These are phyloP conservation scores for Dictyostelium capitatum DNA, from an alignment of 78 protist genomes.

Conservation along the genomic window DNA sequence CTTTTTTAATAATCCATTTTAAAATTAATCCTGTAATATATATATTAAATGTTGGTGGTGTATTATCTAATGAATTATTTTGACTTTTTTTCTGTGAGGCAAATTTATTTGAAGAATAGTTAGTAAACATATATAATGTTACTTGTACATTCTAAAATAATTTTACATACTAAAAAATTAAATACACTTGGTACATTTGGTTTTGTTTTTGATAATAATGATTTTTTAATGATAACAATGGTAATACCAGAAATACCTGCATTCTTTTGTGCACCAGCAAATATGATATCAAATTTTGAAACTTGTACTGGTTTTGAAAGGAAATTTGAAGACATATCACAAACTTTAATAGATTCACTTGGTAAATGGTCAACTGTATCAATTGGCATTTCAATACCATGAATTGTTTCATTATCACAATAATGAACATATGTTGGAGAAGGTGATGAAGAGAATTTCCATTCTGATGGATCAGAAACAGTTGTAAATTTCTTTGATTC, in stretches of 20 bases:
- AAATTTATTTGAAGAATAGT: too few species aligned
- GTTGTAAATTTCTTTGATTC: conserved; percentile 24
- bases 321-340: conserved; percentile 97
- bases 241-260: conserved; percentile 96
- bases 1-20: conserved; percentile 88
- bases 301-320: conserved; percentile 90
- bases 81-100: conserved; percentile 55
- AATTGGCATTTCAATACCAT: conserved; percentile 90
- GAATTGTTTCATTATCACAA: conserved; percentile 97
- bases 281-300: conserved; percentile 94
- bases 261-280: conserved; percentile 99
- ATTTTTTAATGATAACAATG: conserved; percentile 88
- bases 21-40: conserved; percentile 93
- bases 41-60: conserved; percentile 86
- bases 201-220: conserved; percentile 82
- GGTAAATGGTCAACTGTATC: not conserved
- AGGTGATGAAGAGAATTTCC: conserved; percentile 79
- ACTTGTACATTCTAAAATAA: too few species aligned
- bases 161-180: conserved; percentile 45
- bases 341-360: conserved; percentile 85
- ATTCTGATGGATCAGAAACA: conserved; percentile 49
- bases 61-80: conserved; percentile 78
- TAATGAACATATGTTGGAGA: conserved; percentile 92
- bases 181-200: conserved; percentile 79
- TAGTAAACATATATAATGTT: not conserved